Conservation (phyloP, 176 grass and related monocot genomes). For the Tillandsia leiboldiana region DNA sequence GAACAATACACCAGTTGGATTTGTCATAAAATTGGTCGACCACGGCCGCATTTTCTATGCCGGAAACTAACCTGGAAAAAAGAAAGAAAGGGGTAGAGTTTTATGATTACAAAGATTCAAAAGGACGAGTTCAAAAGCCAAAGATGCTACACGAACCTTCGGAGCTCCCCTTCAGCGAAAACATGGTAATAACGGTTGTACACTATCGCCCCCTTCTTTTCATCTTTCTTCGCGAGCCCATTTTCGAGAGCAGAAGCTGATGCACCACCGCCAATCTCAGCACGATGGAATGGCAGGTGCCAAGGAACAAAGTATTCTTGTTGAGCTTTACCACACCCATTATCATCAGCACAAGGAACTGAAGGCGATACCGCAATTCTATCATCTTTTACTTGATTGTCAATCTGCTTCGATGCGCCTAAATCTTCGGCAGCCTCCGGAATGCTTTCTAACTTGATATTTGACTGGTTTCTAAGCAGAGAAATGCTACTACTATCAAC, state of each 20-base stretch:
- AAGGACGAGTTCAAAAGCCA: neutral
- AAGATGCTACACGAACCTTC: slow-evolving; percentile 43
- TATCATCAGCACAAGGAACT: slow-evolving; percentile 5
- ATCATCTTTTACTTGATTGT: slow-evolving; percentile 21
- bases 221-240: slow-evolving; percentile 87
- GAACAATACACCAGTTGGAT: slow-evolving; percentile 98
- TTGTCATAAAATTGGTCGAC: slow-evolving; percentile 88
- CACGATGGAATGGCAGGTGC: slow-evolving; percentile 92
- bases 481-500: slow-evolving; percentile 43
- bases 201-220: slow-evolving; percentile 80
- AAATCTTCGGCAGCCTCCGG: slow-evolving; percentile 50
- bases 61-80: slow-evolving; percentile 69
- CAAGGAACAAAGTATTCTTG: slow-evolving; percentile 99
- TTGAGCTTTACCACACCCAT: slow-evolving; percentile 34
- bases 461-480: slow-evolving; percentile 37
- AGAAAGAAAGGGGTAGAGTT: no score
- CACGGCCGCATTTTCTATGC: slow-evolving; percentile 53
- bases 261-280: slow-evolving; percentile 75
- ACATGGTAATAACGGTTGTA: slow-evolving; percentile 95
- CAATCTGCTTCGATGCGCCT: slow-evolving; percentile 9
- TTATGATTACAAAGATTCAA: no score
- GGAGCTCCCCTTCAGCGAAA: slow-evolving; percentile 92
- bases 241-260: slow-evolving; percentile 66
- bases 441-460: slow-evolving; percentile 55
- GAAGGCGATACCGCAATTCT: neutral